A percentile compares a stretch with the other conserved stretches of the same genome.
phyloP scores from a whole-genome alignment of 2,329 filamentous ascomycete genomes.

The Chrysoporthe cubensis region DNA sequence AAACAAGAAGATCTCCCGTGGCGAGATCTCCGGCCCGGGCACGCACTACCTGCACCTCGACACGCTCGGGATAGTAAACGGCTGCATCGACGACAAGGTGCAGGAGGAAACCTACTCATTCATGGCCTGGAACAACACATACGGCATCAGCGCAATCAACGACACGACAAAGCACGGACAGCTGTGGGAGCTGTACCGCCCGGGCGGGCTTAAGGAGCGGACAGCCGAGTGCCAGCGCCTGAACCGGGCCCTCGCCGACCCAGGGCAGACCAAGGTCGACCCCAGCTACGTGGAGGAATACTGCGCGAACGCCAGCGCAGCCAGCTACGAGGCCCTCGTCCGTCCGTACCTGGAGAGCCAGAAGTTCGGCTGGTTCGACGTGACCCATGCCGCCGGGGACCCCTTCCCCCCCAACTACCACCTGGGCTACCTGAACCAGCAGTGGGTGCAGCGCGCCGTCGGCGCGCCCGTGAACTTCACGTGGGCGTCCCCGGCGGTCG shows the following conservation, averaged over 20 bases:
- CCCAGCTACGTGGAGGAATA: constrained; percentile 22
- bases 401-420: constrained; percentile 58
- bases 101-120: constrained; percentile 19
- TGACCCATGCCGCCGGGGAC: constrained; percentile 54
- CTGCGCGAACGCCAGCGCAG: constrained; percentile 13
- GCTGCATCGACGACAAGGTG: constrained; percentile 20
- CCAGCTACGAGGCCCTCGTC: background rate
- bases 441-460: constrained; percentile 57
- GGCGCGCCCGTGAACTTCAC: constrained; percentile 65
- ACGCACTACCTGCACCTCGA: constrained; percentile 29
- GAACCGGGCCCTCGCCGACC: constrained; percentile 44
- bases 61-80: constrained; percentile 28
- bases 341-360: constrained; percentile 11
- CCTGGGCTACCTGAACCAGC: constrained; percentile 59
- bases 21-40: constrained; percentile 23
- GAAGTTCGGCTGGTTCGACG: constrained; percentile 58
- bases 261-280: constrained; percentile 34
- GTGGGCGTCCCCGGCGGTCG: constrained; percentile 44
- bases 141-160: constrained; percentile 57
- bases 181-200: constrained; percentile 46
- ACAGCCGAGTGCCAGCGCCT: constrained; percentile 53
- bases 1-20: constrained; percentile 26
- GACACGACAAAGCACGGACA: constrained; percentile 50
- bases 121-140: constrained; percentile 44
- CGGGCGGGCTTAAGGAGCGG: constrained; percentile 54